A percentile compares a stretch with the other conserved stretches of the same genome.
These are phyloP conservation scores for Phyllosticta capitalensis DNA, from an alignment of 2,329 filamentous ascomycete genomes.

Conservation along the genomic window DNA sequence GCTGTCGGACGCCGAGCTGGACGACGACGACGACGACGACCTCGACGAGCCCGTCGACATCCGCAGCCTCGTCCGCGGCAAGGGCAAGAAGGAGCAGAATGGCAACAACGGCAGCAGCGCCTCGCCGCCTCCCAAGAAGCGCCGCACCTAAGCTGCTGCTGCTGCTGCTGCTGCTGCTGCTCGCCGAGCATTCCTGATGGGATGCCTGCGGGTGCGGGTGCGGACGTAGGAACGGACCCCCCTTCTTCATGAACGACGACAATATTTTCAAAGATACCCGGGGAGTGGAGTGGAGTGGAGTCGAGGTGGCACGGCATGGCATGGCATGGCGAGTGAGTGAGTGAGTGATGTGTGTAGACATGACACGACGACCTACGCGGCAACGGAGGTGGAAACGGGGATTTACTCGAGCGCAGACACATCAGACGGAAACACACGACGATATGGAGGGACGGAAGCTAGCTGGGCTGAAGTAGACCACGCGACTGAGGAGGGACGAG, in stretches of 20 bases:
- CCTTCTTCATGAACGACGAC: background rate
- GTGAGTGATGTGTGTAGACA: no score
- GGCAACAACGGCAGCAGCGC: conserved; percentile 1
- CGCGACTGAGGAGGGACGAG: no score
- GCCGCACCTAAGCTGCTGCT: background rate
- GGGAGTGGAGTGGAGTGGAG: background rate
- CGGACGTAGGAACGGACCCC: background rate
- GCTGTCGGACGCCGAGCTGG: conserved; percentile 55
- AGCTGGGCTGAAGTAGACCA: no score
- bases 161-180: no score
- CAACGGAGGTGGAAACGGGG: no score
- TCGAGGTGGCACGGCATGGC: background rate
- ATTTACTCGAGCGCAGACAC: no score
- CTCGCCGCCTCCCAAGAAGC: background rate
- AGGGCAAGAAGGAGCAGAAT: conserved; percentile 38
- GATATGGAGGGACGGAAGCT: no score
- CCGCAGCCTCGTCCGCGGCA: conserved; percentile 32
- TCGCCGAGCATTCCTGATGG: no score
- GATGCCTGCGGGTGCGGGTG: no score
- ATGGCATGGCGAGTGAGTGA: background rate
- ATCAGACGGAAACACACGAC: no score
- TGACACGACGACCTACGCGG: no score
- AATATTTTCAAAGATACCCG: background rate
- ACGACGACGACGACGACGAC: conserved; percentile 39
- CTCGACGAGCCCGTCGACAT: conserved; percentile 42